phyloP scores from a whole-genome alignment of 495 filamentous ascomycete genomes.

The Platismatia glauca region DNA sequence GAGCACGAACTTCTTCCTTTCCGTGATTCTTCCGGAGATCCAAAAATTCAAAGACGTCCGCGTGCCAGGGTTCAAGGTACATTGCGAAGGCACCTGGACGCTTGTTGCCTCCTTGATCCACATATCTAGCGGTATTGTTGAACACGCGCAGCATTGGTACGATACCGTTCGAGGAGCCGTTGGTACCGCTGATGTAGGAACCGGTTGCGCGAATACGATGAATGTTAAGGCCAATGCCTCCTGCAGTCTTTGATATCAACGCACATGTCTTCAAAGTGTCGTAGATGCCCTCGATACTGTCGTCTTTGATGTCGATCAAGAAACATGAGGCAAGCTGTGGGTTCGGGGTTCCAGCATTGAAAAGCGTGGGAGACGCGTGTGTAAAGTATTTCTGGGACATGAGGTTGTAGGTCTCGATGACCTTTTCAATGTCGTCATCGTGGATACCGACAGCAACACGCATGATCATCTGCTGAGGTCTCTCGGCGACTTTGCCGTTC shows the following conservation, averaged over 20 bases:
- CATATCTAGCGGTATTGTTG: constrained; percentile 98
- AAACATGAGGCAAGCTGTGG: constrained; percentile 95
- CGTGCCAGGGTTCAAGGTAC: constrained; percentile 99
- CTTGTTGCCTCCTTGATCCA: constrained; percentile 99
- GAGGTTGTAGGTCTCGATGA: constrained; percentile 92
- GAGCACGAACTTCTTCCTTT: constrained; percentile 94
- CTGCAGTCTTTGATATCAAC: constrained; percentile 98
- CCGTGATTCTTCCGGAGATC: constrained; percentile 98
- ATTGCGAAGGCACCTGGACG: constrained; percentile 96
- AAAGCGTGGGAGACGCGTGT: constrained; percentile 93
- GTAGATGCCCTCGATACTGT: constrained; percentile 99
- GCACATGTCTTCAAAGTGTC: constrained; percentile 98
- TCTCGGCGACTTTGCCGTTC: constrained; percentile 86
- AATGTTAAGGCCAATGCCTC: constrained; percentile 91
- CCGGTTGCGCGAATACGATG: constrained; percentile 94
- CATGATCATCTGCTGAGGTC: constrained; percentile 99
- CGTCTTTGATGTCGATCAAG: constrained; percentile 95
- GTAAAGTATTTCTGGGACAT: constrained; percentile 98
- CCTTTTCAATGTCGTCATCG: constrained; percentile 86
- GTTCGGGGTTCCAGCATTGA: constrained; percentile 92
- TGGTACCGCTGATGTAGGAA: constrained; percentile 95
- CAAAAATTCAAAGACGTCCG: constrained; percentile 93
- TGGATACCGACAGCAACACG: constrained; percentile 95
- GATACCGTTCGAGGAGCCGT: constrained; percentile 94
- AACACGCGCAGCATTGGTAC: constrained; percentile 96